Evolutionary conservation across 129 eudicot genomes (phyloP).

Genomic region (Arctium lappa): DNA sequence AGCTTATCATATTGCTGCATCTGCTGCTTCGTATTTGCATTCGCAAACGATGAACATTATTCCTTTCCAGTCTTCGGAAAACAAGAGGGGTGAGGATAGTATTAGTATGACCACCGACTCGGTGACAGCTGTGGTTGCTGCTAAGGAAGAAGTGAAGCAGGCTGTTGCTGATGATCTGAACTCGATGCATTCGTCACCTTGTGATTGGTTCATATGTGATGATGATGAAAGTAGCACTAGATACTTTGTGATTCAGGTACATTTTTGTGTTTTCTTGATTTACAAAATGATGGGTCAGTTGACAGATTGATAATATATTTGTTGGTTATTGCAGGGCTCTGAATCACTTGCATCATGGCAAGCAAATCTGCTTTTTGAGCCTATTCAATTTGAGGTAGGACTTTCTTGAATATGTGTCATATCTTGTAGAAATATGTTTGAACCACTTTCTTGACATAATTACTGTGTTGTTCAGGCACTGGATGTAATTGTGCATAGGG

Average conservation of each 20-base stretch:
- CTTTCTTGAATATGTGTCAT: neutral
- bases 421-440: neutral
- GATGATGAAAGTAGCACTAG: slow-evolving; percentile 65
- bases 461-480: slow-evolving; percentile 47
- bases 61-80: slow-evolving; percentile 50
- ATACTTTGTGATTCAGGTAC: slow-evolving; percentile 81
- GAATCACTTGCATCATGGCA: slow-evolving; percentile 97
- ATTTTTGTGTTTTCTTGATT: neutral
- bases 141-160: slow-evolving; percentile 96
- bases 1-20: slow-evolving; percentile 84
- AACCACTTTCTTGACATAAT: neutral
- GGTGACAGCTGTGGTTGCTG: slow-evolving; percentile 93
- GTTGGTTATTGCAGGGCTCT: slow-evolving; percentile 53
- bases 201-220: slow-evolving; percentile 92
- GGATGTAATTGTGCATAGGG: slow-evolving; percentile 87
- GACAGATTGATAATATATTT: neutral
- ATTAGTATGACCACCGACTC: slow-evolving; percentile 64
- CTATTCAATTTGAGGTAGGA: slow-evolving; percentile 79
- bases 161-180: slow-evolving; percentile 95
- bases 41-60: slow-evolving; percentile 66
- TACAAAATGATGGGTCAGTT: neutral
- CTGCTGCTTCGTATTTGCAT: slow-evolving; percentile 89
- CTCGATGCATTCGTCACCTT: slow-evolving; percentile 74
- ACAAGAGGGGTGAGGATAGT: slow-evolving; percentile 12
- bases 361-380: slow-evolving; percentile 94